Base-by-base conservation (phyloP, 805 yeast species). In the Ascoidea rubescens region DNA sequence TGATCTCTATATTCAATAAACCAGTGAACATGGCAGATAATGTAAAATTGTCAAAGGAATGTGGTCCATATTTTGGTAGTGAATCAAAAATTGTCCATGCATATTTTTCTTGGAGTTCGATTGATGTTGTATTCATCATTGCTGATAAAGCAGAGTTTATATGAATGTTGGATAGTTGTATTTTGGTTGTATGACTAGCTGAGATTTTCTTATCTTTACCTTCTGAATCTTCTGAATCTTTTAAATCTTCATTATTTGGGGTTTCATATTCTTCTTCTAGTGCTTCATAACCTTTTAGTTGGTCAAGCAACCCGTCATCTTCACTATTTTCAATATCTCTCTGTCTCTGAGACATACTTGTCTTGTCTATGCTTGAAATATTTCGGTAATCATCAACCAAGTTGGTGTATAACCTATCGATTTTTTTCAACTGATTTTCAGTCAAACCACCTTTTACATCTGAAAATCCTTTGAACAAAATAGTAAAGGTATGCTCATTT, bases 141-240 rank as follows among this genome's bases (percentile, higher is more conserved):
- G 78, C 77, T 31, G 69, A 64, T 50, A 78, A 57, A 0, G 70
- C 72, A 31, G 80, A 66, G 57, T 77, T 78, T 17, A 71, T 66
- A 56, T 73, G 78, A 5, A 67, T 69, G 21, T 63, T 62, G 33
- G 73, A 69, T 6, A 73, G 55, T 5, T 59, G 56, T 4, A 62
- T 51, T 5, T 51, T 50, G 4, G 61, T 52, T n/a, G 60, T 64
- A 37, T 60, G 59, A 2, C 67, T 45, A n/a, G 52, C 51, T 21
- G 51, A 31, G 32, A 12, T n/a, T 28, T n/a, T 48, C 53, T 47
- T 30, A 50, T 45, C 30, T 48, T 47, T 28, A 43, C 31, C n/a
- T 21, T 51, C n/a, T 50, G 28, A 37, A 52, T 48, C 7, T 30
- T 43, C 16, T 49, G 30, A 3, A 21, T 21, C 28, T 37, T 37